These are phyloP conservation scores for Xylariales sp. DNA, from an alignment of 2,329 filamentous ascomycete species.

Conservation along the genomic window DNA sequence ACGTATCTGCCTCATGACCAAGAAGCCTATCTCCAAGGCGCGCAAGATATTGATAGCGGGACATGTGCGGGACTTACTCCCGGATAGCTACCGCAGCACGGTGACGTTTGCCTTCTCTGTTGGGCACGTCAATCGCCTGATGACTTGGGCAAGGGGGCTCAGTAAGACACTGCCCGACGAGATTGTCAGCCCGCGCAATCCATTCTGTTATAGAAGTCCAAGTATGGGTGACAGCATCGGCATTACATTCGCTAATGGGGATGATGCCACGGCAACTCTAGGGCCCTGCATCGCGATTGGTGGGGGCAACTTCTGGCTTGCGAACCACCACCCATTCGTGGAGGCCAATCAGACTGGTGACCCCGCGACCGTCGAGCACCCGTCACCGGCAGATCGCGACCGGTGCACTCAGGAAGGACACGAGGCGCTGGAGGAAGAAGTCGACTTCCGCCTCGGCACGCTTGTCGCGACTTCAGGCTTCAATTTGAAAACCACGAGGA, in stretches of 20 bases:
- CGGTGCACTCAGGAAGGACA: conserved; percentile 30
- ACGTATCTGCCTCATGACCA: conserved; percentile 37
- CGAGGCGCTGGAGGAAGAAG: conserved; percentile 25
- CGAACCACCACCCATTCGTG: conserved; percentile 39
- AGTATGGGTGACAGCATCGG: conserved; percentile 44
- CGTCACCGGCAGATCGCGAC: conserved; percentile 34
- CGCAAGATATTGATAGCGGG: conserved; percentile 32
- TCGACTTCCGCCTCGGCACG: conserved; percentile 27
- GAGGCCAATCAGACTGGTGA: conserved; percentile 25
- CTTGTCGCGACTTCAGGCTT: conserved; percentile 36
- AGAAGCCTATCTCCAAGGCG: conserved; percentile 25
- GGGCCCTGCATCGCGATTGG: conserved; percentile 34
- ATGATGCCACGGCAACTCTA: conserved; percentile 35
- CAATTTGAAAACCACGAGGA: conserved; percentile 35
- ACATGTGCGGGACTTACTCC: conserved; percentile 37
- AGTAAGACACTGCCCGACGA: conserved; percentile 33
- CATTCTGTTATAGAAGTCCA: conserved; percentile 35
- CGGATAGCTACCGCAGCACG: conserved; percentile 21
- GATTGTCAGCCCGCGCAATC: conserved; percentile 35
- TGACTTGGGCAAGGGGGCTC: conserved; percentile 37
- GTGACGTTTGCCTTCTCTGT: conserved; percentile 33
- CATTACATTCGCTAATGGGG: conserved; percentile 20
- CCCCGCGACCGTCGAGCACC: conserved; percentile 31
- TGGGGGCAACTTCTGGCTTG: conserved; percentile 35
- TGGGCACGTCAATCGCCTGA: conserved; percentile 30